Evolutionary conservation across 2,329 filamentous ascomycete genomes (phyloP), one percentile per base, ranked within the genome.

Genomic region (Exophiala dermatitidis): DNA sequence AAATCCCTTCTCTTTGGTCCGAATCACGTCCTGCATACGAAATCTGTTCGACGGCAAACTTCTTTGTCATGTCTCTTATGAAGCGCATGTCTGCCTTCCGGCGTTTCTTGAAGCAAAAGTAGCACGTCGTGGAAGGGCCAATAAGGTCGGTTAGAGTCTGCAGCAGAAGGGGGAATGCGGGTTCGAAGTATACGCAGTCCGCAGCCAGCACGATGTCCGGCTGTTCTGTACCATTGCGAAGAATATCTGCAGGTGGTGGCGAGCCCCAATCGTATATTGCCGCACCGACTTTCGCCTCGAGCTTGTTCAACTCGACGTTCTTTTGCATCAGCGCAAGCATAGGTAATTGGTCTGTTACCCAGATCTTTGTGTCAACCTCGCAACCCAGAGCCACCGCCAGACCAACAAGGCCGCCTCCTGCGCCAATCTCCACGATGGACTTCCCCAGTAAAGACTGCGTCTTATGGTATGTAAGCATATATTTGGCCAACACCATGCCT

Each of bases 151-250:
- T 75, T 60, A 97, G 73, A 4, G 91, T 97, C 59, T 82, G 74
- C 65, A 93, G 79, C 44, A 98, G 78, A 33, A 96, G 76, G 31
- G 91, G 90, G 66, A 97, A 97, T 1, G 93, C 88, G 2, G 91
- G 90, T 70, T 97, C 93, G 69, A 95, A 95, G 74, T 97, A 98
- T 46, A 95, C 90, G 71, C 91, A 97, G 69, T 97, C 93, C 38
- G 90, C 91, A 2, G 93, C 93, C n/a, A 97, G 78, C 52, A 98
- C 83, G 51, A 95, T 76, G 64, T 90, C 83, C 12, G 90, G 88
- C 76, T 74, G 41, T 19, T 38, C 32, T 7, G 42, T 10, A 50
- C n/a, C 38, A 5, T 31, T 19, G 4, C 19, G 29, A 2, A 52
- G 36, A 9, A 52, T 45, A 5, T 28, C 36, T 8, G 46, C 19